phyloP scores from a whole-genome alignment of 1,284 basidiomycete species.

The Phaffia rhodozyma region DNA sequence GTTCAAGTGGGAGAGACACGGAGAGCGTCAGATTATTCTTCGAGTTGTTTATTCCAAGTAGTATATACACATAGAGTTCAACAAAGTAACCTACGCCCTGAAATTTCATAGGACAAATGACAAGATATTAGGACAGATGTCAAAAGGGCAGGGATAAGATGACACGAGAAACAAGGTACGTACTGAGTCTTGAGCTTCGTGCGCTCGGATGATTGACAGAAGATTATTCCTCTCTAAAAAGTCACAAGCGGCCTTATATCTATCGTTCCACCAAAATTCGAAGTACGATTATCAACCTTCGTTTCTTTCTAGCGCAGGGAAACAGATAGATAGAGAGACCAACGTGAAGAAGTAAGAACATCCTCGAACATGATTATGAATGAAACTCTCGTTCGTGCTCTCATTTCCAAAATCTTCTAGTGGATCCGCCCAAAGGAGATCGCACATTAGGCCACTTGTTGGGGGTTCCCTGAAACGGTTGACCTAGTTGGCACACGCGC shows the following conservation, averaged over 20 bases:
- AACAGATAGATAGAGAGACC: conserved; percentile 28
- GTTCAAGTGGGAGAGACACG: no score
- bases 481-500: conserved; percentile 42
- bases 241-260: conserved; percentile 81
- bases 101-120: neutral
- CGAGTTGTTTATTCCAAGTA: no score
- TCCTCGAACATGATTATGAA: conserved; percentile 90
- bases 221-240: conserved; percentile 89
- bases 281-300: neutral
- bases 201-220: conserved; percentile 83
- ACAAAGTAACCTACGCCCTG: no score
- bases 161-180: conserved; percentile 21
- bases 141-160: conserved; percentile 8
- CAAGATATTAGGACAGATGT: neutral
- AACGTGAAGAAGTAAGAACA: conserved; percentile 94
- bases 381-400: conserved; percentile 64
- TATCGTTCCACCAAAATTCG: conserved; percentile 28
- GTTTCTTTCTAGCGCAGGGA: no score
- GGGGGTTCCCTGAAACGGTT: conserved; percentile 92
- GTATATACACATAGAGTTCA: no score
- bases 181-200: conserved; percentile 94
- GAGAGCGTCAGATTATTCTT: no score
- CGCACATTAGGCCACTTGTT: conserved; percentile 87
- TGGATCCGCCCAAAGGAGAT: conserved; percentile 89
- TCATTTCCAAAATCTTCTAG: conserved; percentile 88